Conservation (phyloP, 1,284 basidiomycete species). For the Phlebopus sp. region DNA sequence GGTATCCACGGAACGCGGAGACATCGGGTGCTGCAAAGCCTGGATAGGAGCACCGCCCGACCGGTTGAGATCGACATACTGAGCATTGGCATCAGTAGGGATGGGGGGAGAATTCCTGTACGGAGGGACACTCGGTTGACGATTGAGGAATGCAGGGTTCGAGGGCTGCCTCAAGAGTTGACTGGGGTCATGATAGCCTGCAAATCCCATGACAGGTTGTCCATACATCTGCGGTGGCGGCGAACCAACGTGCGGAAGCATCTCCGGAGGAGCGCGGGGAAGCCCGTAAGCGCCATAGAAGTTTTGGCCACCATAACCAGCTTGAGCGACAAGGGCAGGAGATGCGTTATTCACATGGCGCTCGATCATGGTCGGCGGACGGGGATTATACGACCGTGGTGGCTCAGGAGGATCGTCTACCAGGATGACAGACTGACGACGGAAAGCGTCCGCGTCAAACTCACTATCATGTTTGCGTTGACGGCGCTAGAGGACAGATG, state of each 20-base stretch:
- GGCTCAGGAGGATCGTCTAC: conserved; percentile 43
- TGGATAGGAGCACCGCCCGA: conserved; percentile 72
- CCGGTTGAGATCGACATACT: conserved; percentile 61
- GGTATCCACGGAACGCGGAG: conserved; percentile 52
- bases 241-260: conserved; percentile 8
- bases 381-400: conserved; percentile 37
- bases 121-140: conserved; percentile 16
- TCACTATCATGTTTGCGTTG: conserved; percentile 39
- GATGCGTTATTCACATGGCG: conserved; percentile 35
- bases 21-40: conserved; percentile 69
- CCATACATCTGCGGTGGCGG: conserved; percentile 19
- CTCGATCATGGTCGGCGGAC: conserved; percentile 57
- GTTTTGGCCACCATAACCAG: conserved; percentile 20
- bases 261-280: conserved; percentile 22
- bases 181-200: conserved; percentile 25
- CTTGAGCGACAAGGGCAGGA: conserved; percentile 26
- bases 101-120: conserved; percentile 23
- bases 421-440: conserved; percentile 57
- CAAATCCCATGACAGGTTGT: conserved; percentile 14
- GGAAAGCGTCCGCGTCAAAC: conserved; percentile 55
- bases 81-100: conserved; percentile 25
- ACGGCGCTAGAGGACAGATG: conserved; percentile 37
- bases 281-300: conserved; percentile 28
- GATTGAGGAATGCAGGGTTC: conserved; percentile 23
- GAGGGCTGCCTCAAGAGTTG: conserved; percentile 26